These are phyloP conservation scores for Fusarium compactum DNA, from an alignment of 2,329 filamentous ascomycete genomes.

Conservation along the genomic window DNA sequence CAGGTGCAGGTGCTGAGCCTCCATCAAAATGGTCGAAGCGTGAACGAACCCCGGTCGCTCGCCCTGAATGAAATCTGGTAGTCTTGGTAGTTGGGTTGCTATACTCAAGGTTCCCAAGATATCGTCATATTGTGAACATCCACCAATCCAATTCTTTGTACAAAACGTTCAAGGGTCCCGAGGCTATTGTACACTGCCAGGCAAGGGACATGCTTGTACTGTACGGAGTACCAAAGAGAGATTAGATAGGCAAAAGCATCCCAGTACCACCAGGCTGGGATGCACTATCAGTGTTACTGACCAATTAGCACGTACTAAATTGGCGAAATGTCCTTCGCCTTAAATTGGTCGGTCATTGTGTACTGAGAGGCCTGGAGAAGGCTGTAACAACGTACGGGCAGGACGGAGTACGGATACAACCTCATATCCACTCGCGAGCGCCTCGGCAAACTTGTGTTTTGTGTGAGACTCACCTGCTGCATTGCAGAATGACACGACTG, in stretches of 20 bases:
- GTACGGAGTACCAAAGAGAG: conserved; percentile 16
- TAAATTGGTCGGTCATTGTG: conserved; percentile 11
- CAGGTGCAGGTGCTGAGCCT: conserved; percentile 16
- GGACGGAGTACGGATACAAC: conserved; percentile 14
- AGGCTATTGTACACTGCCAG: conserved; percentile 16
- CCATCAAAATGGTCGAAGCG: conserved; percentile 22
- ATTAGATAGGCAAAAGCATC: conserved; percentile 36
- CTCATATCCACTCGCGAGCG: conserved; percentile 25
- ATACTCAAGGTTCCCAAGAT: conserved; percentile 33
- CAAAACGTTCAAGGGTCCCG: conserved; percentile 2
- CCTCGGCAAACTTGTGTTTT: conserved; percentile 32
- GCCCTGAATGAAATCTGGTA: conserved; percentile 34
- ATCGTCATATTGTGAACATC: conserved; percentile 30
- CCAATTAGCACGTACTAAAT: conserved; percentile 34
- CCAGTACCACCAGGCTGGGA: conserved; percentile 38
- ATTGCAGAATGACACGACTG: conserved; percentile 27
- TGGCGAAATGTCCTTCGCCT: conserved; percentile 26
- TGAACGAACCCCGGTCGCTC: conserved; percentile 36
- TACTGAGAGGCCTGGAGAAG: conserved; percentile 14
- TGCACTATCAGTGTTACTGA: conserved; percentile 26
- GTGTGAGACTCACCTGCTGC: conserved; percentile 19
- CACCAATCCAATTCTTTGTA: conserved; percentile 36
- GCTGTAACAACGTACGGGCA: conserved; percentile 13
- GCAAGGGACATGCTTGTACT: conserved; percentile 35
- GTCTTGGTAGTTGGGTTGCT: conserved; percentile 21